Percentiles rank a stretch among this genome's conserved stretches.
These are phyloP conservation scores for Clavariopsis aquatica DNA, from an alignment of 495 filamentous ascomycete genomes.

Conservation along the genomic window DNA sequence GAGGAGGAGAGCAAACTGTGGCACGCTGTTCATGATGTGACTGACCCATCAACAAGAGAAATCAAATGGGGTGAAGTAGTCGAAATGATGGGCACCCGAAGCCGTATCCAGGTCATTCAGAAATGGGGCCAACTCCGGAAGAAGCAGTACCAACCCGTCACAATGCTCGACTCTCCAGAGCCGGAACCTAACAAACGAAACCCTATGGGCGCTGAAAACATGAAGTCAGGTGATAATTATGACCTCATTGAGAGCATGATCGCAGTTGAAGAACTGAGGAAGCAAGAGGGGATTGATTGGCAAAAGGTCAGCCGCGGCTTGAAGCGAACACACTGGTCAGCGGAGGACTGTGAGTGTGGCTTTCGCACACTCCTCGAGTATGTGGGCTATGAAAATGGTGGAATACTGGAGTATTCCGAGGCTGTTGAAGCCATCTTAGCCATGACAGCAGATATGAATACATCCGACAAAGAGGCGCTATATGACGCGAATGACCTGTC, in stretches of 20 bases:
- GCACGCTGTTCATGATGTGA: background rate
- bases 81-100: background rate
- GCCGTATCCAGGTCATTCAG: background rate
- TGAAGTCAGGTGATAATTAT: background rate
- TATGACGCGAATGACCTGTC: no score
- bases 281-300: background rate
- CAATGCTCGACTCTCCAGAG: background rate
- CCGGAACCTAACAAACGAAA: background rate
- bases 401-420: background rate
- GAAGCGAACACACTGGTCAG: background rate
- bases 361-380: background rate
- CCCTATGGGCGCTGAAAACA: background rate
- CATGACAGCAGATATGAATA: background rate
- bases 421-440: background rate
- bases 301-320: background rate
- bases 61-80: background rate
- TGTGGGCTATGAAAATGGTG: background rate
- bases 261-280: background rate
- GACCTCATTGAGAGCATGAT: background rate
- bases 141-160: background rate
- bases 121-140: background rate
- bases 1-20: background rate
- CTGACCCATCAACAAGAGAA: background rate
- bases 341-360: background rate
- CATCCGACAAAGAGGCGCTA: no score